A percentile compares a stretch with the other conserved stretches of the same genome.
Evolutionary conservation across 2,329 filamentous ascomycete genomes (phyloP).

Genomic region (Mollisiaceae sp.): DNA sequence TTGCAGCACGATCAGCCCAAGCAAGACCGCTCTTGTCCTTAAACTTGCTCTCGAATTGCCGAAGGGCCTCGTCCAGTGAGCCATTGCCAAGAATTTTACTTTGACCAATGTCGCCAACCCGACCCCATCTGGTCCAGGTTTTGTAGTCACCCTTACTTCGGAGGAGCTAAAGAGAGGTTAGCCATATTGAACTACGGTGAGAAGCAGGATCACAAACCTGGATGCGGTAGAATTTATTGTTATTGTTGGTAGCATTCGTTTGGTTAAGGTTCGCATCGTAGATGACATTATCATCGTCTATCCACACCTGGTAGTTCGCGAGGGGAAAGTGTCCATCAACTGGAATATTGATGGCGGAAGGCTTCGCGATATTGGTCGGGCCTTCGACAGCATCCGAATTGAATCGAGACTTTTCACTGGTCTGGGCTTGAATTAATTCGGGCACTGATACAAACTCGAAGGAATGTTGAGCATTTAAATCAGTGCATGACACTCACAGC

Average conservation of each 20-base stretch:
- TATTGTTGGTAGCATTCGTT: slow-evolving; percentile 72
- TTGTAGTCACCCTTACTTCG: slow-evolving; percentile 49
- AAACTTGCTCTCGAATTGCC: slow-evolving; percentile 65
- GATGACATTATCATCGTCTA: slow-evolving; percentile 69
- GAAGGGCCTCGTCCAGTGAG: slow-evolving; percentile 50
- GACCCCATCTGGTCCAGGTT: slow-evolving; percentile 81
- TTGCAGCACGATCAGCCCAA: slow-evolving; percentile 58
- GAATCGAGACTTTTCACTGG: background rate
- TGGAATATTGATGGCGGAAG: slow-evolving; percentile 53
- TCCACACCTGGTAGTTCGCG: slow-evolving; percentile 57
- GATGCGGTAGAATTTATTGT: slow-evolving; percentile 83
- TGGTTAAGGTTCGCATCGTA: slow-evolving; percentile 83
- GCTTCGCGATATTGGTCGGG: slow-evolving; percentile 46
- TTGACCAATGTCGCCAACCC: slow-evolving; percentile 68
- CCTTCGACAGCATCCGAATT: slow-evolving; percentile 33
- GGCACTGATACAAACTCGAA: background rate
- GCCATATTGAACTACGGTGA: background rate
- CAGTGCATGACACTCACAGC: slow-evolving; percentile 36
- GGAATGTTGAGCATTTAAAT: slow-evolving; percentile 10
- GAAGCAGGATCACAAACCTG: slow-evolving; percentile 18
- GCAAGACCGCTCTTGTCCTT: slow-evolving; percentile 62
- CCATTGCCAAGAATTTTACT: slow-evolving; percentile 51
- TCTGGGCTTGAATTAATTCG: too few relatives aligned
- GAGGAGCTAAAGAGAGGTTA: slow-evolving; percentile 47
- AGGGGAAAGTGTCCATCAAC: slow-evolving; percentile 54